These are phyloP conservation scores for Sporisorium sorghi DNA, from an alignment of 1,284 basidiomycete species.

Conservation along the genomic window DNA sequence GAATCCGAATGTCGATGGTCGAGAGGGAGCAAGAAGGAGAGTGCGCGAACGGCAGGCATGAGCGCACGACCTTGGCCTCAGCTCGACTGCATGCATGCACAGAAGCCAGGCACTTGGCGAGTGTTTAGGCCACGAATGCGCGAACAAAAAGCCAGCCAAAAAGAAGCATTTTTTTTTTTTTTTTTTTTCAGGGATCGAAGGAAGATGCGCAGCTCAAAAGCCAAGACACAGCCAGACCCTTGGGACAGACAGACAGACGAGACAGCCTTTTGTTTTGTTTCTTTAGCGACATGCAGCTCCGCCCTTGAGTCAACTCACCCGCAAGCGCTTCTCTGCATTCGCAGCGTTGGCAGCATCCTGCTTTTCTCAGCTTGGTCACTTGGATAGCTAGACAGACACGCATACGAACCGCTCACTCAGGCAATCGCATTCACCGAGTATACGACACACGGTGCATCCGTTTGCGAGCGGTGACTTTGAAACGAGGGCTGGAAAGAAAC, in stretches of 20 bases:
- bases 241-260: neutral
- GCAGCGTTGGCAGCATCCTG: neutral
- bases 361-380: too few relatives aligned
- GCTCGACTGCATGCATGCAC: neutral
- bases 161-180: too few relatives aligned
- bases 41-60: too few relatives aligned
- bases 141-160: too few relatives aligned
- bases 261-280: neutral
- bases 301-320: neutral
- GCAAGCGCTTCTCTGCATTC: neutral
- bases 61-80: conserved; percentile 17
- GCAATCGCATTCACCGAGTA: too few relatives aligned
- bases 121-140: neutral
- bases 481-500: too few relatives aligned
- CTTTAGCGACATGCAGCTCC: conserved; percentile 12
- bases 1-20: conserved; percentile 2
- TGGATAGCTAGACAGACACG: too few relatives aligned
- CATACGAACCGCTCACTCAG: too few relatives aligned
- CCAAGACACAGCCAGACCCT: conserved; percentile 4
- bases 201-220: conserved; percentile 13
- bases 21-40: too few relatives aligned
- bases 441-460: too few relatives aligned
- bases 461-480: too few relatives aligned
- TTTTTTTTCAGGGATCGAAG: conserved; percentile 16
- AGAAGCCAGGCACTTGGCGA: conserved; percentile 6